Conservation (phyloP, 352 stramenopile genomes). For the Phytophthora citrophthora region DNA sequence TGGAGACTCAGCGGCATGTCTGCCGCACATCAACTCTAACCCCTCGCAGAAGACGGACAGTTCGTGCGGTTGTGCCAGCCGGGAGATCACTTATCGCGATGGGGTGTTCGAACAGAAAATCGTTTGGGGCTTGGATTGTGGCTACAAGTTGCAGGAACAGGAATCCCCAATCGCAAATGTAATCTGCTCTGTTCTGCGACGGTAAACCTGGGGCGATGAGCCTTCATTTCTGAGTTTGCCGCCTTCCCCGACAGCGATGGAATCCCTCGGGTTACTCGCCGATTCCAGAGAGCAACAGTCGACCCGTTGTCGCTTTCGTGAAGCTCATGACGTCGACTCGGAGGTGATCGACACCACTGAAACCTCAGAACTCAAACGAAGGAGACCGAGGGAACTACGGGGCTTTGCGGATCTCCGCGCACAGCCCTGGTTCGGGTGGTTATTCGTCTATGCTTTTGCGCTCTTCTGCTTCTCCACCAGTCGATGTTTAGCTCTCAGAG, state of each 20-base stretch:
- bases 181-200: slow-evolving; percentile 14
- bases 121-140: background rate
- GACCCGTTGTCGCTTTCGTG: slow-evolving; percentile 17
- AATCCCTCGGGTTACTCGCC: slow-evolving; percentile 16
- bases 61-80: slow-evolving; percentile 12
- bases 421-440: slow-evolving; percentile 22
- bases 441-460: slow-evolving; percentile 25
- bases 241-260: slow-evolving; percentile 6
- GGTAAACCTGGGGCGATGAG: background rate
- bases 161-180: background rate
- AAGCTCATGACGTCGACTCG: background rate
- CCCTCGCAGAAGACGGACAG: background rate
- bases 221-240: slow-evolving; percentile 23
- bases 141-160: background rate
- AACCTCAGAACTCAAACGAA: slow-evolving; percentile 10
- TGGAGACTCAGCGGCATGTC: background rate
- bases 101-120: slow-evolving; percentile 33
- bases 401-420: slow-evolving; percentile 6
- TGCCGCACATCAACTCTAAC: slow-evolving; percentile 9
- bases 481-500: slow-evolving; percentile 14
- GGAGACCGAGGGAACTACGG: background rate
- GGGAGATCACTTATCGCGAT: slow-evolving; percentile 16
- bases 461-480: slow-evolving; percentile 24
- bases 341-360: background rate
- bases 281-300: slow-evolving; percentile 14